Percentiles rank a stretch among this genome's conserved stretches.
phyloP scores from a whole-genome alignment of 257 asterid species.

The Fraxinus anomala region DNA sequence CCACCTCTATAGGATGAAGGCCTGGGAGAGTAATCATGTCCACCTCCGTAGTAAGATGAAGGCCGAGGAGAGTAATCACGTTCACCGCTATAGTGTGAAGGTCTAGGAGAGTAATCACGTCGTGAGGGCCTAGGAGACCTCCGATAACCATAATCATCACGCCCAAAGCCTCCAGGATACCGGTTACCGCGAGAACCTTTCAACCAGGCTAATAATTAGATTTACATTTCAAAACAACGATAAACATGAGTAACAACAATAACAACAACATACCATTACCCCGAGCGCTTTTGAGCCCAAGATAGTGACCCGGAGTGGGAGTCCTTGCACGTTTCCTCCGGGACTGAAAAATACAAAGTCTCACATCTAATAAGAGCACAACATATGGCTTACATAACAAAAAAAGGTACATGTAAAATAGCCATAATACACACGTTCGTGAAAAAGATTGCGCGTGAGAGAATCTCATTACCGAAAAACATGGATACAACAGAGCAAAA shows the following conservation, averaged over 20 bases:
- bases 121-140: conserved; percentile 76
- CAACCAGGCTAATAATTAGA: conserved; percentile 22
- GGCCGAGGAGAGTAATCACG: conserved; percentile 73
- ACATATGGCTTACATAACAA: conserved; percentile 8
- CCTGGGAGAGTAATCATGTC: conserved; percentile 70
- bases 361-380: conserved; percentile 27
- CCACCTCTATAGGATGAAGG: conserved; percentile 49
- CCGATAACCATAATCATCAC: conserved; percentile 75
- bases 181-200: conserved; percentile 56
- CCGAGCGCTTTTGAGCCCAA: conserved; percentile 84
- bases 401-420: background rate
- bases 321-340: conserved; percentile 73
- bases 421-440: background rate
- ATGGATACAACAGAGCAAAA: background rate
- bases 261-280: conserved; percentile 62
- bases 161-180: conserved; percentile 69
- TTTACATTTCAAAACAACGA: conserved; percentile 7
- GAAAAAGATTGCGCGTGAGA: background rate
- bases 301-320: conserved; percentile 98
- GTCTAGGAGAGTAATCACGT: conserved; percentile 73
- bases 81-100: conserved; percentile 47
- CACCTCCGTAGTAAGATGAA: conserved; percentile 43
- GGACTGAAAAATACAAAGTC: conserved; percentile 42
- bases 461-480: background rate
- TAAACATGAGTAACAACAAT: conserved; percentile 1